Conservation (phyloP, 2,329 filamentous ascomycete genomes). For the Ophidiomyces ophidiicola region DNA sequence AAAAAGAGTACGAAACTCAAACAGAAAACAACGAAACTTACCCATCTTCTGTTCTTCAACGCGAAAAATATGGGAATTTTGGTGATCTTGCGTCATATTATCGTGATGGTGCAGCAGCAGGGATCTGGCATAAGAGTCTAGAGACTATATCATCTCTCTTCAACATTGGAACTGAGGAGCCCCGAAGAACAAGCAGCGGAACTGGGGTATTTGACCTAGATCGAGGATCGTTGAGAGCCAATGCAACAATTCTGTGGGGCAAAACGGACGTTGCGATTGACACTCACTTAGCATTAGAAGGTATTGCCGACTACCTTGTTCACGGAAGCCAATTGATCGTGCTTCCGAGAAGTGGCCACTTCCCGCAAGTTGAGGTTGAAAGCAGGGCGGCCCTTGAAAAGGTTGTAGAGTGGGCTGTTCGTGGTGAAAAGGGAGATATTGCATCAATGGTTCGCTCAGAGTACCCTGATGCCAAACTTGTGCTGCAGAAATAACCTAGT, state of each 20-base stretch:
- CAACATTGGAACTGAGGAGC: constrained; percentile 27
- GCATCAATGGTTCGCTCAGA: constrained; percentile 21
- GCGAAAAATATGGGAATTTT: constrained; percentile 36
- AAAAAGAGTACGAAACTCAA: constrained; percentile 31
- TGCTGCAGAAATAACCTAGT: constrained; percentile 21
- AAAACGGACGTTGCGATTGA: constrained; percentile 42
- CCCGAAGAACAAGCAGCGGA: constrained; percentile 27
- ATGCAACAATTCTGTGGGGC: constrained; percentile 44
- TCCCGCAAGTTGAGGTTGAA: constrained; percentile 39
- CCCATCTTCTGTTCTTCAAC: constrained; percentile 30
- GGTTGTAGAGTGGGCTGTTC: constrained; percentile 29
- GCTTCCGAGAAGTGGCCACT: constrained; percentile 42
- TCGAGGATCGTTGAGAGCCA: constrained; percentile 40
- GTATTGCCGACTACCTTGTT: constrained; percentile 41
- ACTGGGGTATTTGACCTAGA: constrained; percentile 35
- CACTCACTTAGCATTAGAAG: constrained; percentile 38
- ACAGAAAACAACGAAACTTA: constrained; percentile 27
- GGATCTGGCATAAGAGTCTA: constrained; percentile 41
- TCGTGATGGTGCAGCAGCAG: constrained; percentile 37
- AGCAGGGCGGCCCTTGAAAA: constrained; percentile 34
- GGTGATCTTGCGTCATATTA: constrained; percentile 43
- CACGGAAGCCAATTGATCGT: constrained; percentile 40
- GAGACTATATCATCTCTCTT: constrained; percentile 39
- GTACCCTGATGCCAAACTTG: constrained; percentile 26
- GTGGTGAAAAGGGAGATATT: constrained; percentile 29